Conservation (phyloP, 2,329 filamentous ascomycete genomes). For the Sporothrix globosa region DNA sequence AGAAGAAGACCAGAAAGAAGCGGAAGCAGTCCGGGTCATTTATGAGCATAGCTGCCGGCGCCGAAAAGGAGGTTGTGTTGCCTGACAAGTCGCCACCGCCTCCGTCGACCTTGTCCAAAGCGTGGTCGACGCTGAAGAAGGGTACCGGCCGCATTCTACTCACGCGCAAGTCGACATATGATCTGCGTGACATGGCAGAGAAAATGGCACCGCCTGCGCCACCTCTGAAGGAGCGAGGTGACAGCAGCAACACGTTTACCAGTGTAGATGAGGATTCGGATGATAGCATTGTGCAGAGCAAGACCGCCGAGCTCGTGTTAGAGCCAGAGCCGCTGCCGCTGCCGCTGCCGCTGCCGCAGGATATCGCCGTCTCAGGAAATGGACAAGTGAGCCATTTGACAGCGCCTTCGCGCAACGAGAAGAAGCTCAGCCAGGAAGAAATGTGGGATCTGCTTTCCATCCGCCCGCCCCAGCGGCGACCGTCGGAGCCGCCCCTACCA, state of each 20-base stretch:
- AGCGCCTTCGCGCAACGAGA: neutral
- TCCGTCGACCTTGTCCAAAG: slow-evolving; percentile 29
- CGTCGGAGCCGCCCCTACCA: neutral
- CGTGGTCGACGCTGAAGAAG: slow-evolving; percentile 33
- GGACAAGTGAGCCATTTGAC: neutral
- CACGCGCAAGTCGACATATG: slow-evolving; percentile 31
- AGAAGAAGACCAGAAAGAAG: slow-evolving; percentile 19
- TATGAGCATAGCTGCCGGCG: neutral
- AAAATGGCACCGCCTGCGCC: slow-evolving; percentile 20
- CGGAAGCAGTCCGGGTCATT: slow-evolving; percentile 14
- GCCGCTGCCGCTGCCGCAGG: neutral
- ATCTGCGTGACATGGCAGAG: slow-evolving; percentile 28
- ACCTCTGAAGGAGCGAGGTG: neutral
- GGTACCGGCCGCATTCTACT: slow-evolving; percentile 27
- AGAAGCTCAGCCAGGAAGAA: slow-evolving; percentile 29
- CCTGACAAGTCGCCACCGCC: slow-evolving; percentile 14
- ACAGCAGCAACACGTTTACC: neutral
- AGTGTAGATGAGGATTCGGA: slow-evolving; percentile 24
- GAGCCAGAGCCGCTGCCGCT: neutral
- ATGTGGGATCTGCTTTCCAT: slow-evolving; percentile 31
- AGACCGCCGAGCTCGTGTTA: neutral
- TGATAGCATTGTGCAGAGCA: slow-evolving; percentile 6
- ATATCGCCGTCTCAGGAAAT: neutral
- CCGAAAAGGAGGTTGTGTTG: slow-evolving; percentile 9
- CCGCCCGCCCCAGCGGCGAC: slow-evolving; percentile 16